phyloP scores from a whole-genome alignment of 805 yeast species.

The Cyberlindnera suaveolens region DNA sequence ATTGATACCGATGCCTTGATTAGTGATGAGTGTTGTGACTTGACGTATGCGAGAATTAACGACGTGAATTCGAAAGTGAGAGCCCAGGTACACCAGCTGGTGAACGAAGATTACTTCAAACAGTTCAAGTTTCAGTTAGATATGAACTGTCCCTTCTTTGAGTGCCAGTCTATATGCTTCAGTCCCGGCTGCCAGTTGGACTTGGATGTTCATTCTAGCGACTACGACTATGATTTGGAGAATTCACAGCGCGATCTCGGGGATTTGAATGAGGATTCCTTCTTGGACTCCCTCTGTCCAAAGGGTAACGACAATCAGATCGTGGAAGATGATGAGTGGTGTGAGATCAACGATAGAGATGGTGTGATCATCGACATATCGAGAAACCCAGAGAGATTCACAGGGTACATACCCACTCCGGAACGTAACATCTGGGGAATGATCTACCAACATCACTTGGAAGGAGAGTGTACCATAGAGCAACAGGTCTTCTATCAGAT shows the following conservation, averaged over 20 bases:
- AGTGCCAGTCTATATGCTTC: constrained; percentile 42
- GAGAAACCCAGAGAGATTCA: constrained; percentile 91
- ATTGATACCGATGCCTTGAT: constrained; percentile 14
- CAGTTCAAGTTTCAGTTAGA: constrained; percentile 69
- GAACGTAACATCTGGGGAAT: constrained; percentile 90
- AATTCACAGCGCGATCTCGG: constrained; percentile 37
- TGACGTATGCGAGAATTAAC: constrained; percentile 43
- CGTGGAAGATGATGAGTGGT: constrained; percentile 52
- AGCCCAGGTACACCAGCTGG: constrained; percentile 51
- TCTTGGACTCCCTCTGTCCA: constrained; percentile 33
- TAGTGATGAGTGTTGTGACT: constrained; percentile 29
- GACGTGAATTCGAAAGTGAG: constrained; percentile 45
- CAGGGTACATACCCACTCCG: constrained; percentile 93
- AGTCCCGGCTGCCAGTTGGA: constrained; percentile 25
- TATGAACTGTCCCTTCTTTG: constrained; percentile 80
- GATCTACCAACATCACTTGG: constrained; percentile 69
- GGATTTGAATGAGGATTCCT: constrained; percentile 27
- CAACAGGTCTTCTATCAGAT: constrained; percentile 83
- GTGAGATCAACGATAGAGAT: constrained; percentile 60
- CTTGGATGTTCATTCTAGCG: constrained; percentile 24
- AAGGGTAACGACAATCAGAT: constrained; percentile 20
- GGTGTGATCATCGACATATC: constrained; percentile 81
- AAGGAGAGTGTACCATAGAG: constrained; percentile 63
- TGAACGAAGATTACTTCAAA: constrained; percentile 74
- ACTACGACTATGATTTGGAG: constrained; percentile 20